These are phyloP conservation scores for Limnanthes douglasii DNA, from an alignment of 345 rosid genomes.

Conservation along the genomic window DNA sequence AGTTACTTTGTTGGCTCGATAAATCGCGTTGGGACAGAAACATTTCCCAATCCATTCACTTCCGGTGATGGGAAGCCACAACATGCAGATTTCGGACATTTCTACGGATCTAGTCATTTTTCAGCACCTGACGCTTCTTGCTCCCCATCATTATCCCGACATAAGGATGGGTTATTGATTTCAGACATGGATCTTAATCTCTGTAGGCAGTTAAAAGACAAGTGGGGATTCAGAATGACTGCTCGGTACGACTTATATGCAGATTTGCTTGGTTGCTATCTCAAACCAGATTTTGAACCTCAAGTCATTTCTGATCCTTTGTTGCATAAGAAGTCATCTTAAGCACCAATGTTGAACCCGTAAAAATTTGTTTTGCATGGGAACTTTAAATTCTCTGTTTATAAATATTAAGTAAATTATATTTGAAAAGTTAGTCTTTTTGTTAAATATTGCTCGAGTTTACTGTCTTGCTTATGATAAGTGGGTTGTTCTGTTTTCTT, in stretches of 20 bases:
- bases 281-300: slow-evolving; percentile 63
- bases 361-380: too few relatives aligned
- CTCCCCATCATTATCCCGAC: slow-evolving; percentile 69
- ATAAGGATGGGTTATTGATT: slow-evolving; percentile 67
- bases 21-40: slow-evolving; percentile 92
- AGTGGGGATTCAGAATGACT: slow-evolving; percentile 91
- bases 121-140: slow-evolving; percentile 96
- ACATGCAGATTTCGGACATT: slow-evolving; percentile 80
- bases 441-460: too few relatives aligned
- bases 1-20: slow-evolving; percentile 95
- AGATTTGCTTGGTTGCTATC: slow-evolving; percentile 33
- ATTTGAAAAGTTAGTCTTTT: too few relatives aligned
- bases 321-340: slow-evolving; percentile 38
- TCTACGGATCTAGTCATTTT: slow-evolving; percentile 83
- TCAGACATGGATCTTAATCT: slow-evolving; percentile 89
- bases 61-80: slow-evolving; percentile 91
- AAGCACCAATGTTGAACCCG: too few relatives aligned
- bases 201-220: slow-evolving; percentile 83
- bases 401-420: too few relatives aligned
- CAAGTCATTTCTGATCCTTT: slow-evolving; percentile 67
- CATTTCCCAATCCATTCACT: slow-evolving; percentile 78
- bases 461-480: too few relatives aligned
- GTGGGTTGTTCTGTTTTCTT: too few relatives aligned
- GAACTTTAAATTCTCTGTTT: too few relatives aligned
- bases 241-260: slow-evolving; percentile 68